A percentile compares a stretch with the other conserved stretches of the same genome.
These are phyloP conservation scores for Gossypium longicalyx DNA, from an alignment of 345 rosid genomes.

Conservation along the genomic window DNA sequence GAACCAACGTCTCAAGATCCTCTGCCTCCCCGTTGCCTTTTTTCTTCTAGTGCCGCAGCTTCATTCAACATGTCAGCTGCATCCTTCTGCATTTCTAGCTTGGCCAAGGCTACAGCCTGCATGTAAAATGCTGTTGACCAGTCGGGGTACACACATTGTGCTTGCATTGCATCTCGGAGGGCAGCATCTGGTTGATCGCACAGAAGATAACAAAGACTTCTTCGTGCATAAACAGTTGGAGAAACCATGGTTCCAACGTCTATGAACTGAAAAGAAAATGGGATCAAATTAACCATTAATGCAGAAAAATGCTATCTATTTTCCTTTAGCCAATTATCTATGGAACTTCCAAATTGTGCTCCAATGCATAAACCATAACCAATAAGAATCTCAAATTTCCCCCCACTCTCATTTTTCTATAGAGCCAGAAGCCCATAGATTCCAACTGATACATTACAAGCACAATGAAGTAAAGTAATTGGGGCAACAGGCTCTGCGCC, in stretches of 20 bases:
- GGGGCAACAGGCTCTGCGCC: background rate
- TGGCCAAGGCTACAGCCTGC: conserved; percentile 83
- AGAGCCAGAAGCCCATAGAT: background rate
- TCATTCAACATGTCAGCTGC: conserved; percentile 74
- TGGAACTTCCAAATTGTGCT: background rate
- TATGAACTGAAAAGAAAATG: conserved; percentile 57
- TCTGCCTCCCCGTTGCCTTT: conserved; percentile 43
- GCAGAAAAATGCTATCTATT: background rate
- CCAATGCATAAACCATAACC: background rate
- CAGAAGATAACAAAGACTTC: conserved; percentile 73
- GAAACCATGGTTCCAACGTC: conserved; percentile 83
- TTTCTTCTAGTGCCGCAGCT: conserved; percentile 66
- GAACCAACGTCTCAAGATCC: conserved; percentile 49
- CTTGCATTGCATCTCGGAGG: conserved; percentile 93
- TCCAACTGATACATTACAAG: background rate
- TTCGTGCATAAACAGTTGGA: conserved; percentile 75
- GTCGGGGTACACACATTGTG: conserved; percentile 74
- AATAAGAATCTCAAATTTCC: conserved; percentile 3
- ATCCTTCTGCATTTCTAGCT: conserved; percentile 82
- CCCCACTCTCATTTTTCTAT: background rate
- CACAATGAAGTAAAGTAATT: background rate
- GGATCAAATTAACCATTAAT: background rate
- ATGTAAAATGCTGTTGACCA: conserved; percentile 90
- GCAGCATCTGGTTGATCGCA: conserved; percentile 81
- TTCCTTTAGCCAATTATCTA: background rate